These are phyloP conservation scores for Ogataea glucozyma DNA, from an alignment of 805 yeast genomes.

Conservation along the genomic window DNA sequence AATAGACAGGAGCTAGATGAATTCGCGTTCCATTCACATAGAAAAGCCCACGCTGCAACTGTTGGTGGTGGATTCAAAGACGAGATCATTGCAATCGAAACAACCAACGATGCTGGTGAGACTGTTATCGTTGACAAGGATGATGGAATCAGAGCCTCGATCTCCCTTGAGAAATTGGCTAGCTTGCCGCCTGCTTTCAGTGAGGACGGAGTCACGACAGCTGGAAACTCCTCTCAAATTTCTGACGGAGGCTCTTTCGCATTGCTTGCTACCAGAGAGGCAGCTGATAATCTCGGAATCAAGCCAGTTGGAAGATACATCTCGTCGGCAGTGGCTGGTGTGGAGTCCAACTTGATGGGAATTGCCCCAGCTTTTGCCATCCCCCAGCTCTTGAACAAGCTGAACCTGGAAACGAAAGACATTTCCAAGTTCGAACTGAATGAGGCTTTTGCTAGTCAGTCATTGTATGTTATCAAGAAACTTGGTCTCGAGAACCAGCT, in stretches of 20 bases:
- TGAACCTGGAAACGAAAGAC: constrained; percentile 31
- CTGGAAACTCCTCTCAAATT: constrained; percentile 41
- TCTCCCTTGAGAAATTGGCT: constrained; percentile 29
- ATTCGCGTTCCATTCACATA: constrained; percentile 32
- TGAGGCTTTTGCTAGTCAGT: constrained; percentile 42
- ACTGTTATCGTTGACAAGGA: constrained; percentile 25
- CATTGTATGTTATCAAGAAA: constrained; percentile 23
- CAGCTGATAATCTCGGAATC: constrained; percentile 36
- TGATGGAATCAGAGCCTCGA: constrained; percentile 27
- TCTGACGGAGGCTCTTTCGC: constrained; percentile 42
- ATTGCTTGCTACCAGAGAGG: constrained; percentile 36
- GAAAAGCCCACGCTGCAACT: constrained; percentile 30
- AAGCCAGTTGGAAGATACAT: constrained; percentile 35
- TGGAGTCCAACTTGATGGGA: constrained; percentile 39
- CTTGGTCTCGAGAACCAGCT: constrained; percentile 26
- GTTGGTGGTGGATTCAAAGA: constrained; percentile 29
- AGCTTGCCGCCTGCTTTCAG: constrained; percentile 31
- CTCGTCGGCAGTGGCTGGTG: constrained; percentile 37
- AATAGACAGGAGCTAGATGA: constrained; percentile 31
- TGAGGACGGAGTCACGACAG: constrained; percentile 37
- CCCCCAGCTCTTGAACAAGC: constrained; percentile 27
- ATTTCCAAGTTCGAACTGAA: constrained; percentile 37
- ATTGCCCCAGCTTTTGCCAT: constrained; percentile 39
- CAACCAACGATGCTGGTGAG: constrained; percentile 15
- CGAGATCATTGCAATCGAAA: constrained; percentile 30